Base-by-base conservation (phyloP, 164 flowering plant genomes). In the Aristolochia fimbriata region DNA sequence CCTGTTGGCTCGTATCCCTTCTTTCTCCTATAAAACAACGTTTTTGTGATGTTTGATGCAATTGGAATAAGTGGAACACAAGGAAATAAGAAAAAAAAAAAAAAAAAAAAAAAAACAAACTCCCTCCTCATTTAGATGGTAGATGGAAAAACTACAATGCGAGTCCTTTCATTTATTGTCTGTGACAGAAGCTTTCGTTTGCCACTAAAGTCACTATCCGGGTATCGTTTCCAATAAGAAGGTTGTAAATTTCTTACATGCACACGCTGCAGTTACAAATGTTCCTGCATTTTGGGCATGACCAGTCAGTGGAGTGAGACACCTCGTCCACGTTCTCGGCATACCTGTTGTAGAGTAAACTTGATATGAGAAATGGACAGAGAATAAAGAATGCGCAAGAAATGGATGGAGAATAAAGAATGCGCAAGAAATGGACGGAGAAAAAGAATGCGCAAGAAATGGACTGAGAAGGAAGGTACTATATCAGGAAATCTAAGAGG, bases 191-290 rank as follows among this genome's bases (percentile, higher is more conserved):
- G 43, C 43, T 37, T 37, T 37, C 1, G 4, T 6, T 37, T 37
- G 4, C 43, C 1, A 37, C 11, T 37, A 10, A 37, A 37, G 43
- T 37, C 43, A 10, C 43, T 37, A 37, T 37, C 11, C 9, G 23
- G 20, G 1, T 16, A 51, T 15, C 27, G 6, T 12, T 22, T 5
- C 15, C 1, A 52, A 52, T 27, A 4, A 52, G 21, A 21, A 7
- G 6, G 20, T 16, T 33, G 47, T 57, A 6, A 33, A 57, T 19
- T 37, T 5, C 65, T 43, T 77, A 90, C 97, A 76, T 86, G 92
- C 99, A 93, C 2, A 68, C 43, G 61, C 99, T 93, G 65, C 99
- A 93, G 65, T 93, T 90, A 76, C 99, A 93, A 21, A 80, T 80
- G 55, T 78, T 90, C 63, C 92, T 79, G 62, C 99, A 93, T 69